Evolutionary conservation across 345 rosid genomes (phyloP), one percentile per base, ranked within the genome.

Genomic region (Mallotus nudiflorus): DNA sequence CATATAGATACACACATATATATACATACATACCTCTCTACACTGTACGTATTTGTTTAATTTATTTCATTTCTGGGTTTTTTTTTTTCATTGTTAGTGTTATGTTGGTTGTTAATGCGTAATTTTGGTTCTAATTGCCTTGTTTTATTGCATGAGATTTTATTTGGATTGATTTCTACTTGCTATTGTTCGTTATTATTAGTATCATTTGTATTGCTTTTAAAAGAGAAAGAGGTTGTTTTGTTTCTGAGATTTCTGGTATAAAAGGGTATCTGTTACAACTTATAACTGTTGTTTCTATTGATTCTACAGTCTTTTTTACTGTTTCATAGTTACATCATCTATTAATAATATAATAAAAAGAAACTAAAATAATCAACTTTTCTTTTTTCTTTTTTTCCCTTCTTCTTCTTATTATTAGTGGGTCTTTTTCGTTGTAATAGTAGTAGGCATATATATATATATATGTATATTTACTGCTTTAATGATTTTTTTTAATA

Each of bases 61-160:
- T 0, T 29, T 7, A 0, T 19, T 40, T 52, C 19, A 33, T 18
- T 19, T 68, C 42, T 25, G n/a, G 31, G 24, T 28, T 42, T 4
- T 42, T 42, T 42, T 3, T 3, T 42, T 42, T 42, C 14, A 4
- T 39, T 39, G 42, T 39, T 39, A 39, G 9, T 9, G 46, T 42
- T 42, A 8, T 9, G n/a, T 45, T 27, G 3, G 52, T 64, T 69
- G 33, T 46, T 27, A 9, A 28, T 65, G 24, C 5, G 33, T 12
- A 63, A 28, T 42, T 28, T 20, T 15, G 42, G 11, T 54, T 20
- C 24, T 33, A 29, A 15, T 58, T 31, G n/a, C n/a, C n/a, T n/a
- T n/a, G 1, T 7, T 58, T 33, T 27, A 28, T 35, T 58, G 25
- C 83, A 76, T 80, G 83, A 72, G 76, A 52, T 65, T 67, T 74